Evolutionary conservation across 2,329 filamentous ascomycete species (phyloP).

Genomic region (Cryphonectria carpinicola): DNA sequence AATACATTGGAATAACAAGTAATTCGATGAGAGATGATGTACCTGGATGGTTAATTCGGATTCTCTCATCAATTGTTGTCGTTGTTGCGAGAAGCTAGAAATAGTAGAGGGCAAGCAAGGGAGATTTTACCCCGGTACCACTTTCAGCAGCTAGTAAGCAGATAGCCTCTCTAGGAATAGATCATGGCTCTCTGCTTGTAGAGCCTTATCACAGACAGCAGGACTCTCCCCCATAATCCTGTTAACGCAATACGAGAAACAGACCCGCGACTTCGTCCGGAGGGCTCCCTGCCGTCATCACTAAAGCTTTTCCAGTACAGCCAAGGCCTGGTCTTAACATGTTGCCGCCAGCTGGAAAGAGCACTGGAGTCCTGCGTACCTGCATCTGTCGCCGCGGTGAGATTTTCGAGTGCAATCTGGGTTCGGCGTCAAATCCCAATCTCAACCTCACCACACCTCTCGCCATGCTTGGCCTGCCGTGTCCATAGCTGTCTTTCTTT

Average conservation of each 20-base stretch:
- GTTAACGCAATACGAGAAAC: background rate
- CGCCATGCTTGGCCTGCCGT: background rate
- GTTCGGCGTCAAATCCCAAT: background rate
- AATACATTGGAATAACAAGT: background rate
- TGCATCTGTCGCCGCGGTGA: background rate
- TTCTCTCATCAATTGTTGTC: background rate
- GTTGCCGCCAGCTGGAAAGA: background rate
- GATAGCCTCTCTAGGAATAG: background rate
- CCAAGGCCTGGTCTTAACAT: background rate
- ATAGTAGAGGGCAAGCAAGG: background rate
- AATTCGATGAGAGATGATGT: background rate
- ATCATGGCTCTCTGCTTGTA: background rate
- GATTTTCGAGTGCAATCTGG: constrained; percentile 20
- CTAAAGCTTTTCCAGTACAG: background rate
- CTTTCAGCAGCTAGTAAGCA: background rate
- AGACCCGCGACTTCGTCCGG: no score
- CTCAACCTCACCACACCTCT: constrained; percentile 7
- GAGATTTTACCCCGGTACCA: background rate
- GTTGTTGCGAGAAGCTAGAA: background rate
- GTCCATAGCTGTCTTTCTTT: background rate
- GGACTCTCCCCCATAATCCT: background rate
- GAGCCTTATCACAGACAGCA: background rate
- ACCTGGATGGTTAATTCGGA: background rate
- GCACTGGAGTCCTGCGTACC: background rate
- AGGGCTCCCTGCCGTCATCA: background rate